Percentiles rank a stretch among this genome's conserved stretches.
Evolutionary conservation across 1,284 basidiomycete species (phyloP).

Genomic region (Cutaneotrichosporon sp.): DNA sequence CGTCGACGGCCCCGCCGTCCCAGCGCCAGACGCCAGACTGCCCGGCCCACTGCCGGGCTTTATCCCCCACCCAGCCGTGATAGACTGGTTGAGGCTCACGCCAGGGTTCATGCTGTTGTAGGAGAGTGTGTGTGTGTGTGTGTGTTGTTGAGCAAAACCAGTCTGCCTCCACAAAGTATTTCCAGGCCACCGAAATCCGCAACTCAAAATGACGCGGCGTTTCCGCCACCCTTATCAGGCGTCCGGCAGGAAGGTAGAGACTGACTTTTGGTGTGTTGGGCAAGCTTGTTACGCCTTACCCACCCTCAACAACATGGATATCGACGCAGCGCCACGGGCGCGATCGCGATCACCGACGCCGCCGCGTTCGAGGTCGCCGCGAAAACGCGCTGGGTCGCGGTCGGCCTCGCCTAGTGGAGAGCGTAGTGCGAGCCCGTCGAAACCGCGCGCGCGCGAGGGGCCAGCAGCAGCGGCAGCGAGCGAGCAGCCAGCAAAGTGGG

Average conservation of each 20-base stretch:
- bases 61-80: slow-evolving; percentile 39
- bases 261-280: too few relatives aligned
- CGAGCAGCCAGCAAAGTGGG: slow-evolving; percentile 5
- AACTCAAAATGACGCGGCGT: neutral
- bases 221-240: slow-evolving; percentile 5
- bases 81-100: slow-evolving; percentile 34
- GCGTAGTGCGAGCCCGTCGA: neutral
- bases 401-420: too few relatives aligned
- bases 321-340: neutral
- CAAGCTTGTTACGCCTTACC: too few relatives aligned
- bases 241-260: too few relatives aligned
- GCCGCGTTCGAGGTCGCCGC: too few relatives aligned
- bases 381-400: too few relatives aligned
- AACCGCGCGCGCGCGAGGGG: neutral
- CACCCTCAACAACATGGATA: slow-evolving; percentile 5
- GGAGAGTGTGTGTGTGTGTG: neutral
- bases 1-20: too few relatives aligned
- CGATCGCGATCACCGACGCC: neutral
- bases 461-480: neutral
- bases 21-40: neutral
- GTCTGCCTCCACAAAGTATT: neutral
- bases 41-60: neutral
- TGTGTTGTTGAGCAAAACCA: neutral
- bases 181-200: neutral
- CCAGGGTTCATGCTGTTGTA: slow-evolving; percentile 18